Percentiles rank a stretch among this genome's conserved stretches.
Conservation (phyloP, 2,329 filamentous ascomycete genomes). For the Rhexocercosporidium sp. region DNA sequence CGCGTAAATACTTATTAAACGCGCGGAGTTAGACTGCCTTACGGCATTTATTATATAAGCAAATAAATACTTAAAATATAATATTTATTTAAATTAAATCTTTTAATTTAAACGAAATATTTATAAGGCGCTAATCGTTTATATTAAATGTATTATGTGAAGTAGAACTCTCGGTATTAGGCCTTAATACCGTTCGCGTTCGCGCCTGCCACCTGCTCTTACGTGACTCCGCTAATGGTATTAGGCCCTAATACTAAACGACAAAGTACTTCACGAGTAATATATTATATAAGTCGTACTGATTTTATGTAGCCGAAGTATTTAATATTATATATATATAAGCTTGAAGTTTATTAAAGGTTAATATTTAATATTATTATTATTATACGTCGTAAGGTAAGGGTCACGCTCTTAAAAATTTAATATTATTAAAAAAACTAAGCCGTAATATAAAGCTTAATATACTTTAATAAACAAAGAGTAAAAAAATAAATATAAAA, state of each 20-base stretch:
- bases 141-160: not conserved
- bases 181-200: not conserved
- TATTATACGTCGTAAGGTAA: too few relatives aligned
- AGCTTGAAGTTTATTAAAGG: not conserved
- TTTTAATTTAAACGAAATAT: not conserved
- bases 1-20: not conserved
- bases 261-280: too few relatives aligned
- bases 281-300: too few relatives aligned
- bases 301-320: too few relatives aligned
- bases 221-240: not conserved
- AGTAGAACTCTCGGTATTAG: not conserved
- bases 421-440: too few relatives aligned
- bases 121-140: not conserved
- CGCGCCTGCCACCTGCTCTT: not conserved
- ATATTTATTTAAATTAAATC: not conserved
- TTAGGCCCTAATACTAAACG: not conserved
- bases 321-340: too few relatives aligned
- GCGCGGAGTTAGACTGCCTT: not conserved
- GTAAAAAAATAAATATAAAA: too few relatives aligned
- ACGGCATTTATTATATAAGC: not conserved
- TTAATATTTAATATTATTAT: too few relatives aligned
- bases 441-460: too few relatives aligned
- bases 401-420: too few relatives aligned
- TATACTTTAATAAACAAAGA: too few relatives aligned
- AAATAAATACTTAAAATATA: not conserved